Conservation (phyloP, 2,329 filamentous ascomycete genomes). For the Fusarium drepaniforme region DNA sequence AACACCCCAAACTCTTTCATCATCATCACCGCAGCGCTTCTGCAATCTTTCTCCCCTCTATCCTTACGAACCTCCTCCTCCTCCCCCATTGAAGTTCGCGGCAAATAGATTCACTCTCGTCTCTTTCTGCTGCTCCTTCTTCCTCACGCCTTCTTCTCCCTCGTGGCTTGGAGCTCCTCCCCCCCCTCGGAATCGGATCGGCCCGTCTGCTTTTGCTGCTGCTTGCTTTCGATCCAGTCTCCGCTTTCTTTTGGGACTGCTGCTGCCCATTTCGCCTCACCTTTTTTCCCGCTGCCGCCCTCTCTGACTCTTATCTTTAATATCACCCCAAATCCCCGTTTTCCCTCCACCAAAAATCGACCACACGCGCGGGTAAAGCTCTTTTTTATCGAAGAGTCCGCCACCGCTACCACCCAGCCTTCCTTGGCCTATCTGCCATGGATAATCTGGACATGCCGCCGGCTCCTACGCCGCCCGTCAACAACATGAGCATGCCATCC, state of each 20-base stretch:
- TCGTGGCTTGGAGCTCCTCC: slow-evolving; percentile 25
- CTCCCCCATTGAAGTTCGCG: slow-evolving; percentile 17
- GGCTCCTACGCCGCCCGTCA: slow-evolving; percentile 63
- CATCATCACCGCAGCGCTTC: slow-evolving; percentile 28
- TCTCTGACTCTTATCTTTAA: slow-evolving; percentile 14
- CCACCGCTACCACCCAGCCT: slow-evolving; percentile 28
- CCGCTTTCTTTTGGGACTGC: slow-evolving; percentile 34
- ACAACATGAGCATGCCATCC: slow-evolving; percentile 53
- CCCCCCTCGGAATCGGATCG: slow-evolving; percentile 37
- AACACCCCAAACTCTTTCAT: slow-evolving; percentile 18
- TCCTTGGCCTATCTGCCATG: slow-evolving; percentile 38
- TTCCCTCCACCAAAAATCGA: slow-evolving; percentile 6
- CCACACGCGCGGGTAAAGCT: slow-evolving; percentile 31
- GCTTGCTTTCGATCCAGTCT: slow-evolving; percentile 39
- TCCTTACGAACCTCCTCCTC: neutral
- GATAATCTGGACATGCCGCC: slow-evolving; percentile 59
- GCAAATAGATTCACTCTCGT: slow-evolving; percentile 24
- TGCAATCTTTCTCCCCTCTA: slow-evolving; percentile 6
- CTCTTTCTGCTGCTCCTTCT: neutral
- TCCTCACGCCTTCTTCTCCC: slow-evolving; percentile 2
- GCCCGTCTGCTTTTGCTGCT: slow-evolving; percentile 31
- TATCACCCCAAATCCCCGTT: slow-evolving; percentile 9
- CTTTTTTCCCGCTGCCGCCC: neutral
- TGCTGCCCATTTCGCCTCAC: slow-evolving; percentile 19
- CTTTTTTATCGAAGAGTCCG: slow-evolving; percentile 32